Evolutionary conservation across 2,329 filamentous ascomycete species (phyloP).

Genomic region (Pseudocercospora fuligena): DNA sequence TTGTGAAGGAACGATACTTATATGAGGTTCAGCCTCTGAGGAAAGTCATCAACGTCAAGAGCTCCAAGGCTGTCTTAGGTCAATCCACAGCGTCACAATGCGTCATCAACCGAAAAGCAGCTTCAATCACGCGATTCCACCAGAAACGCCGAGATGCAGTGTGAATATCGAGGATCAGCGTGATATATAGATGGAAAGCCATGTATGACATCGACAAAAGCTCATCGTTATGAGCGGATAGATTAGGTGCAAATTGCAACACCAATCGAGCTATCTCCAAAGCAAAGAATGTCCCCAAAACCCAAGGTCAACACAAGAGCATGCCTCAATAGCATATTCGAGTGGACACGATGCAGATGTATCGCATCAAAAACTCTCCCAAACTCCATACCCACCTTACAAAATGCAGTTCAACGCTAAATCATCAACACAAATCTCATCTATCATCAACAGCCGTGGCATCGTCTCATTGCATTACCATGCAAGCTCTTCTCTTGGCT

Average conservation of each 20-base stretch:
- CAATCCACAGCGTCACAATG: not conserved
- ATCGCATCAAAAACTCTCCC: not conserved
- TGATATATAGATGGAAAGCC: not conserved
- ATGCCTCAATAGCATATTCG: not conserved
- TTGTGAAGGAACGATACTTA: not conserved
- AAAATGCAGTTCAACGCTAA: not conserved
- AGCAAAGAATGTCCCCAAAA: not conserved
- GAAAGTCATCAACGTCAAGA: conserved; percentile 8
- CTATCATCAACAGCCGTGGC: not conserved
- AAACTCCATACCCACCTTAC: not conserved
- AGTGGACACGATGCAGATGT: not conserved
- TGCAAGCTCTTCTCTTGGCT: conserved; percentile 34
- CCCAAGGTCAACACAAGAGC: not conserved
- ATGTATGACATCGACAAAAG: not conserved
- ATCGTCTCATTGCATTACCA: conserved; percentile 27
- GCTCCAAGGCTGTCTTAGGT: not conserved
- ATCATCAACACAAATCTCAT: not conserved
- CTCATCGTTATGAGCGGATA: conserved; percentile 4
- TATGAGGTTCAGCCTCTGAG: not conserved
- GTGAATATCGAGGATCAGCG: not conserved
- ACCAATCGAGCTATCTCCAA: not conserved
- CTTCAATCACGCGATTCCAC: not conserved
- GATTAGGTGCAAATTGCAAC: not conserved
- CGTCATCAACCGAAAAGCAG: conserved; percentile 4
- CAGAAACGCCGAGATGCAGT: not conserved